Evolutionary conservation across 345 rosid species (phyloP), one percentile per base, ranked within the genome.

Genomic region (Gossypium raimondii): DNA sequence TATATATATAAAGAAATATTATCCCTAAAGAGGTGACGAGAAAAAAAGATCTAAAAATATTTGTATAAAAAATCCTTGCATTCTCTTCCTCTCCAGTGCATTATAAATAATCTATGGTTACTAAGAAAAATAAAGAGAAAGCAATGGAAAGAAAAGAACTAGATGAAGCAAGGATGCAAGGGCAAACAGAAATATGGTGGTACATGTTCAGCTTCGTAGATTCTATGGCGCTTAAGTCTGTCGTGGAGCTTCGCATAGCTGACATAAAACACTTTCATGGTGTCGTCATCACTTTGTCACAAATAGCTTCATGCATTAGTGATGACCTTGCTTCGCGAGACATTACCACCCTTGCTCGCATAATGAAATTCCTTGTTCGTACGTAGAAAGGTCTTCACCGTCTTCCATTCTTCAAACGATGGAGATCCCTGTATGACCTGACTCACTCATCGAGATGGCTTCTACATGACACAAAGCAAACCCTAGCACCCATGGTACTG

Each of bases 201-300:
- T 12, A n/a, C 77, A 52, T 75, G 80, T 77, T 78, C 10, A 58
- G 72, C 53, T 84, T 80, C 57, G 85, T 38, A 3, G 82, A 84
- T 66, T 79, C 86, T 4, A 75, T 83, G 85, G 84, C 81, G 0
- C 75, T 81, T 1, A 86, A 82, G 25, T 80, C 75, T 7, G 85
- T 81, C 0, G 73, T 78, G 7, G 86, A 85, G 43, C 81, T 85
- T 14, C 81, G 73, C 17, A 60, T 81, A 18, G 78, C 83, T 2
- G 84, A 85, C 29, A 86, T 81, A 45, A 77, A 81, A 16, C 60
- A 76, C 73, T 72, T 77, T 17, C 72, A 80, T 41, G 73, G 57
- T 0, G n/a, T 34, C 9, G 18, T 70, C 77, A 4, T 77, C 57
- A 60, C 85, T 5, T 66, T 84, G 73, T 5, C 76, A 18, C 84